phyloP scores from a whole-genome alignment of 345 rosid genomes.

The Garcia nutans region DNA sequence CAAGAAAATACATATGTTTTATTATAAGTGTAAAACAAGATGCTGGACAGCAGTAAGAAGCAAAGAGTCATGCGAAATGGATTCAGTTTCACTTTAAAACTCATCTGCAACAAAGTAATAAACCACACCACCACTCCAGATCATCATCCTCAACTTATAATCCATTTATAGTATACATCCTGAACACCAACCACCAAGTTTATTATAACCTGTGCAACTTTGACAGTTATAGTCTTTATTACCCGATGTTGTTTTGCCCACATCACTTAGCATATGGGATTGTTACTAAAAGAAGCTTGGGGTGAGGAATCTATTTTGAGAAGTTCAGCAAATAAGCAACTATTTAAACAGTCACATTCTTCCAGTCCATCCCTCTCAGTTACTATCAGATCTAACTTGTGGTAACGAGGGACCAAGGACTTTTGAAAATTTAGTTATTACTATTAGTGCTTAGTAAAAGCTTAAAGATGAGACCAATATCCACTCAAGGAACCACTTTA shows the following conservation, averaged over 20 bases:
- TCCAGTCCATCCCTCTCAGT: neutral
- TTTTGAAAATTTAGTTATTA: neutral
- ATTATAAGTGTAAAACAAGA: neutral
- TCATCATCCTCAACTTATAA: neutral
- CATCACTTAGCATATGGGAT: too few species aligned
- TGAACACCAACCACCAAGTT: neutral
- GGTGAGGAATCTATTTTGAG: conserved; percentile 4
- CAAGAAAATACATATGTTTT: neutral
- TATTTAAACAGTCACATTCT: neutral
- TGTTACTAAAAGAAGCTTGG: neutral
- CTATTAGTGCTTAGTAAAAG: neutral
- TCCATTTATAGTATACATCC: neutral
- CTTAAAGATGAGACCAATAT: neutral
- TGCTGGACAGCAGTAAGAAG: neutral
- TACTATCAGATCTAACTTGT: conserved; percentile 4
- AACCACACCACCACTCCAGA: neutral
- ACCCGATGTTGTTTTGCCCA: neutral
- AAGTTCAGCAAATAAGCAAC: neutral
- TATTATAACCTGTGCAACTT: neutral
- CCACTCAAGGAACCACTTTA: neutral
- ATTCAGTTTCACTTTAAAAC: neutral
- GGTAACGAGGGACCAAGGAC: neutral
- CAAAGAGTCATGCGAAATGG: neutral
- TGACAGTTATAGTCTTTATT: neutral
- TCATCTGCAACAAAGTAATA: neutral